Base-by-base conservation (phyloP, 495 filamentous ascomycete genomes). In the Daldinia concentrica region DNA sequence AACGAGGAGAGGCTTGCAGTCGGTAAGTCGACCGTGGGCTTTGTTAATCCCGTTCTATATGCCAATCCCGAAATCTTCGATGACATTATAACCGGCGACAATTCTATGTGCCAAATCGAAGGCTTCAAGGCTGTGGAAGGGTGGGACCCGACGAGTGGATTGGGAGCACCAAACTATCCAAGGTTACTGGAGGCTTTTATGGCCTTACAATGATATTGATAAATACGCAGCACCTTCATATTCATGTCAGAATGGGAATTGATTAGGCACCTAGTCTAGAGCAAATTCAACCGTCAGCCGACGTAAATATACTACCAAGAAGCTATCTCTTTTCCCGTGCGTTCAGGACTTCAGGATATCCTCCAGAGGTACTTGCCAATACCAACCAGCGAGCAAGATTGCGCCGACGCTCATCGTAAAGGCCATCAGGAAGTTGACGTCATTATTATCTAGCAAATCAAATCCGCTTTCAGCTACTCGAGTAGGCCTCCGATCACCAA, bases 371-470 rank as follows among this genome's bases (percentile, higher is more conserved):
- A 87, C 73, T 0, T 69, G 76, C 85, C 85, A 88, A 56, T 83
- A 82, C 83, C 83, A 86, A 55, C 79, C 77, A 26, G 83, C 84
- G 6, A 90, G 78, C 0, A 82, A 83, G 89, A 99, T 97, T 7
- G 90, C 92, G 4, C 88, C 88, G 14, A 93, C 37, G 76, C 92
- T 98, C 89, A 96, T 95, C 0, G 80, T 78, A 8, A 87, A 81
- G 0, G 95, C 94, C 94, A 97, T 98, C 27, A 93, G 74, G 24
- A 97, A 82, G 76, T 99, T 99, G 64, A 99, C 94, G 27, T 88
- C 90, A 76, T 99, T 99, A 73, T 99, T 99, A 76, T 95, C 93
- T 66, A 98, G 81, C 72, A 95, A 75, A 69, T 96, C 92, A 75
- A 80, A 82, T 7, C 92, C 94, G 60, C 82, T 91, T 75, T 90